These are phyloP conservation scores for Chaetomium olivaceum DNA, from an alignment of 2,329 filamentous ascomycete genomes.

Conservation along the genomic window DNA sequence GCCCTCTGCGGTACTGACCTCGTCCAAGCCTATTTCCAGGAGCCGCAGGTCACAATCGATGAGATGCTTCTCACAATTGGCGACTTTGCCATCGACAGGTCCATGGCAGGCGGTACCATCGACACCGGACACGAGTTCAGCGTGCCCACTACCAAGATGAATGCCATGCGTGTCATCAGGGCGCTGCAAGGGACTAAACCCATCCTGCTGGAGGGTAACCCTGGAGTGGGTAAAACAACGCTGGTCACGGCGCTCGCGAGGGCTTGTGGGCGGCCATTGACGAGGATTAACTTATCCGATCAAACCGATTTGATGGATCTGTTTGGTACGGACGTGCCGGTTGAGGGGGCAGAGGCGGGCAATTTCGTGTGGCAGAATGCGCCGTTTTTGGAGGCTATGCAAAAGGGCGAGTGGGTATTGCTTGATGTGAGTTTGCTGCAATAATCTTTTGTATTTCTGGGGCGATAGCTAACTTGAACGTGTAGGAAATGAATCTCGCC, in stretches of 20 bases:
- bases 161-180: slow-evolving; percentile 86
- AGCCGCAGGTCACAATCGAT: slow-evolving; percentile 59
- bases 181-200: slow-evolving; percentile 88
- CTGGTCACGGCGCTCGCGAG: slow-evolving; percentile 82
- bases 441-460: not conserved
- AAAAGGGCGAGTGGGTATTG: slow-evolving; percentile 92
- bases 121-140: slow-evolving; percentile 74
- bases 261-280: slow-evolving; percentile 77
- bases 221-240: slow-evolving; percentile 97
- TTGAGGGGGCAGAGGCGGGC: slow-evolving; percentile 87
- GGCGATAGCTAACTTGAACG: slow-evolving; percentile 10
- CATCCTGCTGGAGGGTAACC: slow-evolving; percentile 91
- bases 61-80: slow-evolving; percentile 65
- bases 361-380: slow-evolving; percentile 95
- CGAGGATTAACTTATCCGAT: slow-evolving; percentile 94
- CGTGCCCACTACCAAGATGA: slow-evolving; percentile 85
- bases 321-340: slow-evolving; percentile 93
- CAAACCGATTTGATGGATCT: slow-evolving; percentile 97
- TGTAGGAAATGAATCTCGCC: slow-evolving; percentile 88
- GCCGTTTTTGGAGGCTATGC: slow-evolving; percentile 94
- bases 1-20: slow-evolving; percentile 69
- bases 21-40: slow-evolving; percentile 62
- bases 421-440: slow-evolving; percentile 57
- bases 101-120: slow-evolving; percentile 45
- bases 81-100: slow-evolving; percentile 66